phyloP scores from a whole-genome alignment of 2,329 filamentous ascomycete genomes.

The Ophiostoma ips region DNA sequence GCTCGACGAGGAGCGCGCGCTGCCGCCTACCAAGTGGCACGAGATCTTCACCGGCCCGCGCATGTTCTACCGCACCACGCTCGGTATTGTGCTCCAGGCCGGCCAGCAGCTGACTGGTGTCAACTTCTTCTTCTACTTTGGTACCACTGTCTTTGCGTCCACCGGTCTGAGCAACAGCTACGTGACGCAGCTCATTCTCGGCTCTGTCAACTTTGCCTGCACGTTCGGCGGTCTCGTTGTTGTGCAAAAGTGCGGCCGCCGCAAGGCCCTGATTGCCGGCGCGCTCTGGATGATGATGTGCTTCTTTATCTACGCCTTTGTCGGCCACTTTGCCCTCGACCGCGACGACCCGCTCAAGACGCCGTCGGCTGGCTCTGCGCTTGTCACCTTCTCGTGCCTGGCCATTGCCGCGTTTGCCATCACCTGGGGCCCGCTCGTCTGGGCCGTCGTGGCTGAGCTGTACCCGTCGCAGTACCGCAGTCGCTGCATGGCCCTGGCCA shows the following conservation, averaged over 20 bases:
- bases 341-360: constrained; percentile 34
- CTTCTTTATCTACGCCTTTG: constrained; percentile 28
- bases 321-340: constrained; percentile 21
- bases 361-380: constrained; percentile 44
- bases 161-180: constrained; percentile 40
- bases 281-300: constrained; percentile 45
- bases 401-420: constrained; percentile 52
- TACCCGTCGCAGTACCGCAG: constrained; percentile 50
- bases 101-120: constrained; percentile 48
- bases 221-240: constrained; percentile 49
- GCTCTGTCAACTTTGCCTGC: constrained; percentile 47
- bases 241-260: constrained; percentile 51
- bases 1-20: constrained; percentile 43
- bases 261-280: constrained; percentile 48
- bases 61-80: not conserved
- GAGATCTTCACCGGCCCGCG: not conserved
- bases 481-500: constrained; percentile 50
- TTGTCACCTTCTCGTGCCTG: constrained; percentile 38
- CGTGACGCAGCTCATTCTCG: constrained; percentile 48
- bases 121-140: constrained; percentile 51
- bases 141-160: constrained; percentile 44
- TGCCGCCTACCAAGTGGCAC: constrained; percentile 27
- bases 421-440: constrained; percentile 41
- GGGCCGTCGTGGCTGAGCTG: constrained; percentile 46
- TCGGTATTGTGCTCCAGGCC: constrained; percentile 34